Percentiles rank a stretch among this genome's conserved stretches.
Conservation (phyloP, 352 stramenopile genomes). For the Globisporangium apiculatum region DNA sequence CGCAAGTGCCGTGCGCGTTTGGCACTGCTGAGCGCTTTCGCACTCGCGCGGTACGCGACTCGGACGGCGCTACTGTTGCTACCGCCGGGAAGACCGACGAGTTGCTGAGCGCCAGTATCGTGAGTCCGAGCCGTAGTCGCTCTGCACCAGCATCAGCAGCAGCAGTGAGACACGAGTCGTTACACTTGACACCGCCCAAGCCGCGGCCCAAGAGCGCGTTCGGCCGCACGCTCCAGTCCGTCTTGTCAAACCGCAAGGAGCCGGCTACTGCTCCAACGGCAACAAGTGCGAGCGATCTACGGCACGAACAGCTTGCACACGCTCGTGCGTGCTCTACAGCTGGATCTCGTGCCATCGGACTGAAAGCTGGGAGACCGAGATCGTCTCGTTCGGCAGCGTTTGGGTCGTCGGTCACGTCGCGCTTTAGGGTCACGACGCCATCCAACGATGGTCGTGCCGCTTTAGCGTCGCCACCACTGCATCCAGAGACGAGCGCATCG, state of each 20-base stretch:
- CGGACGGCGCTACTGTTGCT: too few species aligned
- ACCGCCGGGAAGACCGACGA: neutral
- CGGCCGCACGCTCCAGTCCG: conserved; percentile 8
- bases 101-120: neutral
- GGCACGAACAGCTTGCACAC: neutral
- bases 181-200: too few species aligned
- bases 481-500: conserved; percentile 18
- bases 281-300: neutral
- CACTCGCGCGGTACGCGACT: too few species aligned
- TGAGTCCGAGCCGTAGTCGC: neutral
- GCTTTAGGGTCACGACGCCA: conserved; percentile 15
- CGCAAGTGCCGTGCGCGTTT: conserved; percentile 3
- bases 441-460: neutral
- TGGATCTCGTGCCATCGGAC: too few species aligned
- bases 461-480: conserved; percentile 8
- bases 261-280: neutral
- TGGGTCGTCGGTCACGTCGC: conserved; percentile 22
- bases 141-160: neutral
- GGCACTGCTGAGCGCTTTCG: conserved; percentile 8
- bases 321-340: too few species aligned
- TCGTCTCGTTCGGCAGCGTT: conserved; percentile 11
- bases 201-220: conserved; percentile 21
- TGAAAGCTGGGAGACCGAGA: too few species aligned
- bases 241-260: conserved; percentile 9
- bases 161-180: neutral